These are phyloP conservation scores for Aspergillus fischeri DNA, from an alignment of 2,329 filamentous ascomycete genomes.

Conservation along the genomic window DNA sequence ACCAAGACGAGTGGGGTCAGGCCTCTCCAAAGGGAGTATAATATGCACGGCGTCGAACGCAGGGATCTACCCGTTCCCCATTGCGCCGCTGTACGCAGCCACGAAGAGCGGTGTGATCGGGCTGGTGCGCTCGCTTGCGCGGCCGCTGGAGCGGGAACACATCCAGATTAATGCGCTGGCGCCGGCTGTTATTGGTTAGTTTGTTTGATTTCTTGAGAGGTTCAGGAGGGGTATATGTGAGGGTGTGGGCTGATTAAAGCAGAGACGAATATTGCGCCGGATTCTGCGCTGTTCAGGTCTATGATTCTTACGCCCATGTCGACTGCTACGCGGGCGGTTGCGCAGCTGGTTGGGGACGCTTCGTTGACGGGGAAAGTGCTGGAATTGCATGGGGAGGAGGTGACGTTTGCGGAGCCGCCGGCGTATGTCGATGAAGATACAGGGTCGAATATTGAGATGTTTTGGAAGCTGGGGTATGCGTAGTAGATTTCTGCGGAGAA, in stretches of 20 bases:
- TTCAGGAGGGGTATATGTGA: no score
- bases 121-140: slow-evolving; percentile 47
- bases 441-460: slow-evolving; percentile 45
- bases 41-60: slow-evolving; percentile 54
- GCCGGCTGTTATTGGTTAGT: slow-evolving; percentile 48
- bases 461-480: slow-evolving; percentile 47
- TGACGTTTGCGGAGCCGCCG: slow-evolving; percentile 44
- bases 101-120: slow-evolving; percentile 49
- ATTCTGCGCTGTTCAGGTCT: slow-evolving; percentile 41
- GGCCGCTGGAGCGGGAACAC: slow-evolving; percentile 34
- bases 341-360: slow-evolving; percentile 40
- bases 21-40: slow-evolving; percentile 42
- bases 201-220: background rate
- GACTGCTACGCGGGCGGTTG: slow-evolving; percentile 44
- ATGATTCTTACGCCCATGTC: slow-evolving; percentile 52
- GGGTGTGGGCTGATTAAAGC: background rate
- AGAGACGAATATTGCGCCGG: slow-evolving; percentile 48
- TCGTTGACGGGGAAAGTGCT: slow-evolving; percentile 44
- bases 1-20: slow-evolving; percentile 3
- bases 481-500: slow-evolving; percentile 14
- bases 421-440: slow-evolving; percentile 49
- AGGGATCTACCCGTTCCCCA: slow-evolving; percentile 50
- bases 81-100: slow-evolving; percentile 48
- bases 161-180: slow-evolving; percentile 52
- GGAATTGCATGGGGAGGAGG: slow-evolving; percentile 50